Evolutionary conservation across 208 protist genomes (phyloP), one percentile per base, ranked within the genome.

Genomic region (Trypanosoma platydactyli): DNA sequence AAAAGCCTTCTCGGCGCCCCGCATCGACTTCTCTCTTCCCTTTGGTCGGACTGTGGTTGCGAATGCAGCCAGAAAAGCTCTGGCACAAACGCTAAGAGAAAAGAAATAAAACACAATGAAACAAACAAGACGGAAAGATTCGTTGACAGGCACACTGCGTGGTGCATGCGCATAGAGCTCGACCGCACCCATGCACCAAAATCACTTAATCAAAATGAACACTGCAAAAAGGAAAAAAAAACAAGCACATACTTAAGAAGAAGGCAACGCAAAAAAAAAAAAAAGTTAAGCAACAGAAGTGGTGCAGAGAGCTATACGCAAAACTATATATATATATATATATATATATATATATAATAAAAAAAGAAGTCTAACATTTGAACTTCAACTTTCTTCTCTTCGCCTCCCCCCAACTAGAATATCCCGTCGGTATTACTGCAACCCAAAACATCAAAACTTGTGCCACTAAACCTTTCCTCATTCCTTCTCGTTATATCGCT

Each of bases 161-260:
- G n/a, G n/a, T n/a, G n/a, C n/a, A n/a, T n/a, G n/a, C n/a, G n/a
- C n/a, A n/a, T n/a, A n/a, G n/a, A n/a, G n/a, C n/a, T n/a, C 9
- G 16, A 53, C 49, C 16, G 5, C 33, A 3, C 29, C 18, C 24
- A 40, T 7, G 20, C 33, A 20, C 33, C 11, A 30, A n/a, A 63
- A 33, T 13, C 24, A 63, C 22, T 57, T 22, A 52, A 76, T 53
- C 44, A 11, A 33, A 40, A 67, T 46, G 71, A 48, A 63, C 46
- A 24, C 35, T 51, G 20, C 29, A 67, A 62, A 41, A 41, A 52
- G 44, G 29, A 50, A 53, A 40, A 33, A 35, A 52, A 53, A 52
- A 54, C 7, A 42, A 42, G 54, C 38, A 2, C 38, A 44, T 54
- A 20, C 30, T 30, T 54, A 54, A 0, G 25, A 9, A 35, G 44